Conservation (phyloP, 2,329 filamentous ascomycete genomes). For the Colletotrichum costaricense region DNA sequence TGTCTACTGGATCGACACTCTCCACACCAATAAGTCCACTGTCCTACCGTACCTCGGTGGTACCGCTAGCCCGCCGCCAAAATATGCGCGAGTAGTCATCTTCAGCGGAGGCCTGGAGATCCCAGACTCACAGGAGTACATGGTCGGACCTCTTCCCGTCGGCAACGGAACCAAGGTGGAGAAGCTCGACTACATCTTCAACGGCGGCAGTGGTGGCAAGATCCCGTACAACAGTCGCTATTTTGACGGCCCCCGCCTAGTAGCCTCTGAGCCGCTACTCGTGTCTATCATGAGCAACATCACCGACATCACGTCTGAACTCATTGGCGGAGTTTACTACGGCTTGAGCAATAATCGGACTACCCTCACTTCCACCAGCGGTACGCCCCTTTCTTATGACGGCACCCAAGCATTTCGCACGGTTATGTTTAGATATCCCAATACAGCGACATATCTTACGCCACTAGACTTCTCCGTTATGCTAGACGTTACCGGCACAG, state of each 20-base stretch:
- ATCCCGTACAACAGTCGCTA: slow-evolving; percentile 49
- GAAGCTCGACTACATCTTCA: slow-evolving; percentile 55
- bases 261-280: slow-evolving; percentile 49
- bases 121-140: slow-evolving; percentile 59
- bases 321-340: slow-evolving; percentile 50
- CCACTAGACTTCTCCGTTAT: slow-evolving; percentile 59
- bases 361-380: slow-evolving; percentile 46
- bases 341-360: slow-evolving; percentile 43
- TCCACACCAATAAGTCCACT: slow-evolving; percentile 60
- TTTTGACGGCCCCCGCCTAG: slow-evolving; percentile 44
- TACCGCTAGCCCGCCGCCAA: slow-evolving; percentile 44
- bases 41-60: slow-evolving; percentile 57
- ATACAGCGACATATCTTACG: slow-evolving; percentile 51
- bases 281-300: slow-evolving; percentile 55
- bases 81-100: slow-evolving; percentile 59
- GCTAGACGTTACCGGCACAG: slow-evolving; percentile 55
- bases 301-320: slow-evolving; percentile 54
- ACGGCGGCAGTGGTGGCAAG: slow-evolving; percentile 51
- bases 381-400: slow-evolving; percentile 52
- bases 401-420: slow-evolving; percentile 51
- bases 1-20: slow-evolving; percentile 57
- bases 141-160: slow-evolving; percentile 61
- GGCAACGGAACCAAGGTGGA: slow-evolving; percentile 48
- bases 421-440: slow-evolving; percentile 55
- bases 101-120: slow-evolving; percentile 54